These are phyloP conservation scores for Mallotus repandus DNA, from an alignment of 441 rosid species.

Conservation along the genomic window DNA sequence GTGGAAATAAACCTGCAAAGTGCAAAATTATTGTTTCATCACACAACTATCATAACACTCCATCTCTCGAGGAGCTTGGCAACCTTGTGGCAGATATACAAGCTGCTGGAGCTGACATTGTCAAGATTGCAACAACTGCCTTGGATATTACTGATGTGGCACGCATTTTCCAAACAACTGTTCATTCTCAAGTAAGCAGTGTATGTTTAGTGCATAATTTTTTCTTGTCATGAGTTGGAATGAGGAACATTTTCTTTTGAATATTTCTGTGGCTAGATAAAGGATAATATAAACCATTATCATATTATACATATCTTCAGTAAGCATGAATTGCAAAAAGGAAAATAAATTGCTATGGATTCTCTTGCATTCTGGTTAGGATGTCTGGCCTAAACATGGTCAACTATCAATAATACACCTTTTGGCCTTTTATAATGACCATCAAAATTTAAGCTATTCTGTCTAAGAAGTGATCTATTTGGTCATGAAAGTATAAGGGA, in stretches of 20 bases:
- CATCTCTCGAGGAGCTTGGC: conserved; percentile 74
- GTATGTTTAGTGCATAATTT: conserved; percentile 10
- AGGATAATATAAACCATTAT: not conserved
- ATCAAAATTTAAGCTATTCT: not conserved
- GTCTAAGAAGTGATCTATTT: not conserved
- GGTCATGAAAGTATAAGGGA: not conserved
- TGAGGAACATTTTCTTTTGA: not conserved
- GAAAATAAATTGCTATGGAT: not conserved
- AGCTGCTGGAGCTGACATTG: conserved; percentile 86
- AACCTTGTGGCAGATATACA: conserved; percentile 73
- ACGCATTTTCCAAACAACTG: conserved; percentile 77
- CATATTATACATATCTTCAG: not conserved
- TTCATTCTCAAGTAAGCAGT: conserved; percentile 77
- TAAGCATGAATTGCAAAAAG: not conserved
- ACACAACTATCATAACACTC: conserved; percentile 79
- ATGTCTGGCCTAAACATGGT: not conserved
- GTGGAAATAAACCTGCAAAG: conserved; percentile 64
- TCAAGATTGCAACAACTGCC: conserved; percentile 91
- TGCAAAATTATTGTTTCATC: conserved; percentile 78
- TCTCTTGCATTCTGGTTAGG: not conserved
- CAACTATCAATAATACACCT: not conserved
- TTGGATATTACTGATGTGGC: conserved; percentile 82
- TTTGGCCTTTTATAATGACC: not conserved
- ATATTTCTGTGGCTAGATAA: not conserved
- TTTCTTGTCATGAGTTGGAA: not conserved